A percentile compares a stretch with the other conserved stretches of the same genome.
These are phyloP conservation scores for Solanum commersonii DNA, from an alignment of 257 asterid species.

Conservation along the genomic window DNA sequence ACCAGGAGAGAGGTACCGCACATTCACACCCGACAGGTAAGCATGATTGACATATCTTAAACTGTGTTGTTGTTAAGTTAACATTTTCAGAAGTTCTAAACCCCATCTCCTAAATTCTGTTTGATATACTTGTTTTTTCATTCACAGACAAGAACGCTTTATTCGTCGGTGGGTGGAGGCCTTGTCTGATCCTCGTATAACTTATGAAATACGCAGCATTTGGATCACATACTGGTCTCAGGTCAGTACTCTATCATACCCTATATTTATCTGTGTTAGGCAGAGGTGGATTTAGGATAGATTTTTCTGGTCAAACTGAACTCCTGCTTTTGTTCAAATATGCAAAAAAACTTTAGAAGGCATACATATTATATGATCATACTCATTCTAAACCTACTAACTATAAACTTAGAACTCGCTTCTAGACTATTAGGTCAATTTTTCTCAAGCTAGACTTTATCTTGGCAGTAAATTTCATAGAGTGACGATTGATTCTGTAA, in stretches of 20 bases:
- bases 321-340: neutral
- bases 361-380: neutral
- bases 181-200: conserved; percentile 18
- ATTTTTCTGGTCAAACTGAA: neutral
- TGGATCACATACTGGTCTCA: conserved; percentile 29
- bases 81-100: neutral
- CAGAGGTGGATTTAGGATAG: neutral
- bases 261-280: neutral
- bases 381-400: neutral
- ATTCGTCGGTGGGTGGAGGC: conserved; percentile 19
- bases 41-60: neutral
- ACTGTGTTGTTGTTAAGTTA: neutral
- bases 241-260: neutral
- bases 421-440: neutral
- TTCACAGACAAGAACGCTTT: conserved; percentile 19
- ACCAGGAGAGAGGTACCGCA: conserved; percentile 24
- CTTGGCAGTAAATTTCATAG: neutral
- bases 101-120: neutral
- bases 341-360: neutral
- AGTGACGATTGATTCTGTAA: neutral
- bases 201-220: conserved; percentile 20
- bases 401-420: neutral
- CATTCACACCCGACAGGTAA: conserved; percentile 20
- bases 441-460: neutral
- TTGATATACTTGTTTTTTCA: neutral